phyloP scores from a whole-genome alignment of 169 alveolate genomes.

The Plasmodium coatneyi region DNA sequence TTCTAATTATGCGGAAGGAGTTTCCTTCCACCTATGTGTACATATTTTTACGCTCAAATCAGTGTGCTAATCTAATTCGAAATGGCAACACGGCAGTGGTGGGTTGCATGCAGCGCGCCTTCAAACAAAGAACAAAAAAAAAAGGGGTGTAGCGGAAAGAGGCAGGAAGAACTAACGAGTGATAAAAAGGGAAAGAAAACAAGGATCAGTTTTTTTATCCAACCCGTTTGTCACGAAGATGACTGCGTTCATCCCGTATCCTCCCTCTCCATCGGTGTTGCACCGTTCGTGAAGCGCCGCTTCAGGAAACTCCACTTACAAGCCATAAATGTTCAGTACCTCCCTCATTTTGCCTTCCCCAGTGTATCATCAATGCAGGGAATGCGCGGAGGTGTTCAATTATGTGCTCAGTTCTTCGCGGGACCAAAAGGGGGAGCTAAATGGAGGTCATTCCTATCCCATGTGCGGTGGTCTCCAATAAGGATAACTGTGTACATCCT shows the following conservation, averaged over 20 bases:
- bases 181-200: neutral
- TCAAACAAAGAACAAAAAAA: constrained; percentile 12
- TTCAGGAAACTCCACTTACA: neutral
- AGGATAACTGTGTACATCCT: neutral
- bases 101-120: neutral
- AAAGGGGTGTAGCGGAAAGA: neutral
- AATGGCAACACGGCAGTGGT: neutral
- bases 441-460: neutral
- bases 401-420: neutral
- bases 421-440: neutral
- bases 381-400: neutral
- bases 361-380: neutral
- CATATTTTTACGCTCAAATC: neutral
- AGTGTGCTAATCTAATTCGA: neutral
- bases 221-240: neutral
- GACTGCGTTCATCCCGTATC: neutral
- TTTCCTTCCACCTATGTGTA: neutral
- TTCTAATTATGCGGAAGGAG: neutral
- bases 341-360: neutral
- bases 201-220: neutral
- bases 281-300: neutral
- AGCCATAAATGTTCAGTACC: neutral
- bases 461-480: neutral
- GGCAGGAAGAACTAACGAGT: neutral
- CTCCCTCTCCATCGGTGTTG: neutral